phyloP scores from a whole-genome alignment of 192 early-diverging fungal genomes.

The Podila minutissima region DNA sequence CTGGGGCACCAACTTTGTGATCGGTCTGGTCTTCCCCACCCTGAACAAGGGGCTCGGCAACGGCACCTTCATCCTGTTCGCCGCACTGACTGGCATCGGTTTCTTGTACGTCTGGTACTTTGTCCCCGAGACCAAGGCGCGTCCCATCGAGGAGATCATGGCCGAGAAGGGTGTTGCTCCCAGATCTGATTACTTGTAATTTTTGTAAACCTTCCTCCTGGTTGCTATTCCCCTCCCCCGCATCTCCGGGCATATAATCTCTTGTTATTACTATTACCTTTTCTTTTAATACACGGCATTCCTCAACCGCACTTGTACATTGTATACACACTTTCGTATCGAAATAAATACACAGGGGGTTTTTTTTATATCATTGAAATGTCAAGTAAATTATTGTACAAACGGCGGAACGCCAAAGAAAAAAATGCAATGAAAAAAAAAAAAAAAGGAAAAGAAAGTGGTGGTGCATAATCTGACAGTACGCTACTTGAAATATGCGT shows the following conservation, averaged over 20 bases:
- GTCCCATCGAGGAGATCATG: slow-evolving; percentile 71
- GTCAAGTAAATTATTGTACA: no score
- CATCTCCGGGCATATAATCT: no score
- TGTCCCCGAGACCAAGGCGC: slow-evolving; percentile 87
- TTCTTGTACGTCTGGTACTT: slow-evolving; percentile 74
- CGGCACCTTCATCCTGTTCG: slow-evolving; percentile 74
- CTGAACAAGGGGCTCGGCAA: slow-evolving; percentile 37
- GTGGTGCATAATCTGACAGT: neutral
- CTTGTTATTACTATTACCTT: no score
- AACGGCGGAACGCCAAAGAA: neutral
- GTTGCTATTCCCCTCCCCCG: no score
- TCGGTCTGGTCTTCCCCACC: slow-evolving; percentile 54
- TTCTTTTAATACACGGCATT: no score
- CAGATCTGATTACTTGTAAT: slow-evolving; percentile 33
- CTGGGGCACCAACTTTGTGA: slow-evolving; percentile 67
- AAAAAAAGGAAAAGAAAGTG: neutral
- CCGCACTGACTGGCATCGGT: slow-evolving; percentile 68
- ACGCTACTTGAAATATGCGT: neutral
- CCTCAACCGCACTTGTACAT: no score
- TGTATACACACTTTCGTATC: no score
- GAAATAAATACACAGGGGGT: no score
- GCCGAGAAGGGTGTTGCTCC: slow-evolving; percentile 51
- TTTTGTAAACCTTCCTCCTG: no score
- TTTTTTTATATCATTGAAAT: no score
- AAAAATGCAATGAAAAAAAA: neutral